phyloP scores from a whole-genome alignment of 2,329 filamentous ascomycete species.

The Epichloe typhina region DNA sequence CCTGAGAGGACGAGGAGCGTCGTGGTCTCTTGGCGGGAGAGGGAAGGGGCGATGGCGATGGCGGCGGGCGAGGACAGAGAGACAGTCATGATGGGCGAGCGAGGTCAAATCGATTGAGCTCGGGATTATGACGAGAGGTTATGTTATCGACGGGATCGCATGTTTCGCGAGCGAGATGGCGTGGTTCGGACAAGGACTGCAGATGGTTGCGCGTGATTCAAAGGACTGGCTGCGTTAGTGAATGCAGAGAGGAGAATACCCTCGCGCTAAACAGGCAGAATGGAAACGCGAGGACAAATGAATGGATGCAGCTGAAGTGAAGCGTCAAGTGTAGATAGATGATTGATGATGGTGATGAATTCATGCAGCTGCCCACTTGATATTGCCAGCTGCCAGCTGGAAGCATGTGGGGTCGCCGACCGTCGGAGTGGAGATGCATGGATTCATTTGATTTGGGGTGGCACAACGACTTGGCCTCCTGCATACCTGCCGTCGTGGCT shows the following conservation, averaged over 20 bases:
- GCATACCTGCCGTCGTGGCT: no score
- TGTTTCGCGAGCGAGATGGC: not conserved
- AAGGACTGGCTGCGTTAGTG: no score
- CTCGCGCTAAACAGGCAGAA: not conserved
- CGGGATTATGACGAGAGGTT: no score
- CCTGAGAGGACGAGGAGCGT: constrained; percentile 49
- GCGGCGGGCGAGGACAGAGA: not conserved
- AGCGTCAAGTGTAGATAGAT: not conserved
- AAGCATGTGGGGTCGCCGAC: constrained; percentile 23
- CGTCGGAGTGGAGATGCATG: no score
- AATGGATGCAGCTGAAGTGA: not conserved
- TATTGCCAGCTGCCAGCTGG: not conserved
- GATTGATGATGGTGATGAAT: not conserved
- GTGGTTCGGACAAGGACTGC: no score
- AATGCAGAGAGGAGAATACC: no score
- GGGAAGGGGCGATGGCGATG: constrained; percentile 13
- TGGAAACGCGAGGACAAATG: not conserved
- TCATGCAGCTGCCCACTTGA: constrained; percentile 2
- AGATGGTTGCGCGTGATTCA: no score
- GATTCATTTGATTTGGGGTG: no score
- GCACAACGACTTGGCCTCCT: no score
- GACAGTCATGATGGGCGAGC: not conserved
- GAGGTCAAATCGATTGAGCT: not conserved
- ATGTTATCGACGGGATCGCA: not conserved
- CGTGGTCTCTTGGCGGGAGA: constrained; percentile 40